A percentile compares a stretch with the other conserved stretches of the same genome.
Evolutionary conservation across 2,329 filamentous ascomycete genomes (phyloP).

Genomic region (Botrytis galanthina): DNA sequence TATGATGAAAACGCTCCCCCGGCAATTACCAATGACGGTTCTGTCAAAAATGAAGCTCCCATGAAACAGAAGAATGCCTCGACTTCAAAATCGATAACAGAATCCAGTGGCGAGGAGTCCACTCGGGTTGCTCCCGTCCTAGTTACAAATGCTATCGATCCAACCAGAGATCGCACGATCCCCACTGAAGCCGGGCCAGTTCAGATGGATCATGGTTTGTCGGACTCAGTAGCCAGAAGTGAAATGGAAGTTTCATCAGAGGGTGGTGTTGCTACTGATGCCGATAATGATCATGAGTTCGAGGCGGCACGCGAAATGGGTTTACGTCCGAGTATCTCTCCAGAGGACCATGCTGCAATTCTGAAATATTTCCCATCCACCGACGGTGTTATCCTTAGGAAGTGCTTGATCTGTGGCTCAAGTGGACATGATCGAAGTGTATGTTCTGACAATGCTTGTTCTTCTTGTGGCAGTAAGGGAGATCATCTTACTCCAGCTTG

Average conservation of each 20-base stretch:
- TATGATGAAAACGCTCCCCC: neutral
- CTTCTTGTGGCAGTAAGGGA: slow-evolving; percentile 45
- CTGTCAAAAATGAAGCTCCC: neutral
- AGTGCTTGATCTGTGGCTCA: slow-evolving; percentile 52
- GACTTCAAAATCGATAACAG: neutral
- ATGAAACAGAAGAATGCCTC: neutral
- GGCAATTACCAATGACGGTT: neutral
- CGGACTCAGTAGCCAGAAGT: neutral
- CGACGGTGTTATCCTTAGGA: slow-evolving; percentile 30
- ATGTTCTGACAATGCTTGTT: slow-evolving; percentile 50
- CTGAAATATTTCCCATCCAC: slow-evolving; percentile 48
- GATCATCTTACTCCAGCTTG: slow-evolving; percentile 52
- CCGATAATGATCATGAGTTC: neutral
- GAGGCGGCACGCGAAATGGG: neutral
- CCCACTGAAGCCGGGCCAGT: neutral
- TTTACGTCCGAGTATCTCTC: neutral
- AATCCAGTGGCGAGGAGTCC: neutral
- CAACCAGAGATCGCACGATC: neutral
- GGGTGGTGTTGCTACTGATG: neutral
- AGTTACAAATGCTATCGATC: neutral
- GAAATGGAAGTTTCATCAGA: neutral
- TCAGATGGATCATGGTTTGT: neutral
- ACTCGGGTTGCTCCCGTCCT: neutral
- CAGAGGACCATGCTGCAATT: slow-evolving; percentile 9
- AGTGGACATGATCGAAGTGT: slow-evolving; percentile 46